A percentile compares a stretch with the other conserved stretches of the same genome.
These are phyloP conservation scores for Russula vinacea DNA, from an alignment of 768 basidiomycete genomes.

Conservation along the genomic window DNA sequence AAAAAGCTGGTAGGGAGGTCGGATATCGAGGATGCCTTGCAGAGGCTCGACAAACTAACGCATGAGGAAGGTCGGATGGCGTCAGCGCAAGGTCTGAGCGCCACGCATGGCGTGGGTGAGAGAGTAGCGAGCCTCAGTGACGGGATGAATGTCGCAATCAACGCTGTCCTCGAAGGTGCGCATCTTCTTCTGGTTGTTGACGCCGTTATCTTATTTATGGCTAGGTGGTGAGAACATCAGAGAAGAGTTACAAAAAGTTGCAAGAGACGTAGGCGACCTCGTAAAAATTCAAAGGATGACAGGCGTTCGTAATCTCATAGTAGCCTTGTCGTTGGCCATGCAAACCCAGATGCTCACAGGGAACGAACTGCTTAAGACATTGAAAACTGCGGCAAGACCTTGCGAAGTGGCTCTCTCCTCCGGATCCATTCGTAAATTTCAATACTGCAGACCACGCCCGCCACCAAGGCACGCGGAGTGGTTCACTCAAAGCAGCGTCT, in stretches of 20 bases:
- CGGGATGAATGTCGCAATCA: not conserved
- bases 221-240: too few relatives aligned
- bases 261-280: too few relatives aligned
- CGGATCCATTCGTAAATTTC: conserved; percentile 5
- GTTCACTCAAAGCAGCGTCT: not conserved
- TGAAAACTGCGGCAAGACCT: not conserved
- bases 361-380: not conserved
- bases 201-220: too few relatives aligned
- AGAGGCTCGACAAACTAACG: not conserved
- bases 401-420: not conserved
- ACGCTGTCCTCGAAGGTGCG: not conserved
- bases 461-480: not conserved
- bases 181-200: too few relatives aligned
- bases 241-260: too few relatives aligned
- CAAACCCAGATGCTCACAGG: not conserved
- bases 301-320: too few relatives aligned
- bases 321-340: too few relatives aligned
- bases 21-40: not conserved
- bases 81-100: not conserved
- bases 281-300: too few relatives aligned
- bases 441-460: not conserved
- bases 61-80: not conserved
- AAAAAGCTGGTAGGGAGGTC: not conserved
- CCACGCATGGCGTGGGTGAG: not conserved
- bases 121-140: too few relatives aligned